phyloP scores from a whole-genome alignment of 768 basidiomycete genomes.

The Kwoniella newhampshirensis region DNA sequence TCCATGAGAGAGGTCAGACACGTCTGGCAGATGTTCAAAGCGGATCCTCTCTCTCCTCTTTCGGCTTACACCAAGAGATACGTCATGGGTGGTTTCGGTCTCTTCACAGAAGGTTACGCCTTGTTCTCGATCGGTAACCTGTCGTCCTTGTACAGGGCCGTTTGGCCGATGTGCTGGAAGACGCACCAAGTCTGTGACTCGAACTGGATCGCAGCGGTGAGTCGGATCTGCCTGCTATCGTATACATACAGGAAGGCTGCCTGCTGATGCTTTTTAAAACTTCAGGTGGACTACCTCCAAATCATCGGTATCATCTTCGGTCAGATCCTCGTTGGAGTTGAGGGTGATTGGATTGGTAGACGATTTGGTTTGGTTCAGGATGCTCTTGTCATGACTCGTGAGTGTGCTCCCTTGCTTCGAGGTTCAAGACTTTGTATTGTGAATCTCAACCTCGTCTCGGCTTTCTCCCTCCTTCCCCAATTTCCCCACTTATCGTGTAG shows the following conservation, averaged over 20 bases:
- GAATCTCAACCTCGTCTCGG: not conserved
- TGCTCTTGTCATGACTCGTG: conserved; percentile 54
- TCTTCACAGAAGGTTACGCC: conserved; percentile 52
- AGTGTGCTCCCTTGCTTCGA: conserved; percentile 12
- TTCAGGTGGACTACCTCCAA: conserved; percentile 47
- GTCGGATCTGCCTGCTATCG: conserved; percentile 9
- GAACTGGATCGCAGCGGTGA: conserved; percentile 53
- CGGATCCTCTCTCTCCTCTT: conserved; percentile 49
- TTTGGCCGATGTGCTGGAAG: conserved; percentile 54
- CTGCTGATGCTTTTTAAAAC: too few relatives aligned
- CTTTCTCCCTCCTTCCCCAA: too few relatives aligned
- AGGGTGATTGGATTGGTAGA: conserved; percentile 56
- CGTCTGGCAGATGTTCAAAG: conserved; percentile 53
- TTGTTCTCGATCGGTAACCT: conserved; percentile 57
- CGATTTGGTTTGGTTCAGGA: conserved; percentile 55
- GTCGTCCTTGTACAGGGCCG: conserved; percentile 48
- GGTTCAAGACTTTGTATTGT: not conserved
- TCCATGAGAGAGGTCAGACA: conserved; percentile 46
- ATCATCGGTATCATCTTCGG: conserved; percentile 56
- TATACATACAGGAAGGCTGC: too few relatives aligned
- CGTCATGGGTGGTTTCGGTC: conserved; percentile 53
- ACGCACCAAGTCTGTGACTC: conserved; percentile 46
- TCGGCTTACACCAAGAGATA: conserved; percentile 52
- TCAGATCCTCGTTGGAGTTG: conserved; percentile 53
- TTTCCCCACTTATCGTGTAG: too few relatives aligned